phyloP scores from a whole-genome alignment of 768 basidiomycete species.

The Boletus rex-veris region DNA sequence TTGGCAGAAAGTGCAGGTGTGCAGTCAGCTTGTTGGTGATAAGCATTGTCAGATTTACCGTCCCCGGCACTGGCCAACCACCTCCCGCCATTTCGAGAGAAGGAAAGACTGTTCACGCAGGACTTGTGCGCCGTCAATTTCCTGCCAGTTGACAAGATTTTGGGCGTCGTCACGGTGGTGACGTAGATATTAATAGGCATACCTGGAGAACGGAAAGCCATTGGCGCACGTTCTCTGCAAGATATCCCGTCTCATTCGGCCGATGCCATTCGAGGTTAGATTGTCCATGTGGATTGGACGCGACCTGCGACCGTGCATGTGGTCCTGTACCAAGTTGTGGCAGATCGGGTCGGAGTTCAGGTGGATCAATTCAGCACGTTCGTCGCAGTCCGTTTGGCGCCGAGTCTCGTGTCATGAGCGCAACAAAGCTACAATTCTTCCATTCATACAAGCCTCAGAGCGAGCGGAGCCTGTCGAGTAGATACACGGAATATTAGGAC shows the following conservation, averaged over 20 bases:
- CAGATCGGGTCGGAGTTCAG: constrained; percentile 10
- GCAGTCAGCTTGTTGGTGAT: constrained; percentile 10
- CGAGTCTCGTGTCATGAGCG: too few species aligned
- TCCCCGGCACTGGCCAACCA: constrained; percentile 71
- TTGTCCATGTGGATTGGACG: constrained; percentile 20
- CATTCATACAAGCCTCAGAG: constrained; percentile 21
- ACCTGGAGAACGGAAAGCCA: constrained; percentile 37
- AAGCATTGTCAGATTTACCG: constrained; percentile 39
- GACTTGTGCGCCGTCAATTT: constrained; percentile 47
- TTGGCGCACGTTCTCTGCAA: constrained; percentile 19
- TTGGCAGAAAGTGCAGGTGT: constrained; percentile 24
- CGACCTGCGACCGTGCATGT: constrained; percentile 12
- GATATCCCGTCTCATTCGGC: constrained; percentile 15
- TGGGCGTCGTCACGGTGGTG: not conserved
- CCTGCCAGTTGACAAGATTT: constrained; percentile 20
- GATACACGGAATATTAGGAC: constrained; percentile 31
- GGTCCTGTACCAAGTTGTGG: not conserved
- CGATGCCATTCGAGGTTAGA: constrained; percentile 24
- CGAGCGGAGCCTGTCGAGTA: constrained; percentile 13
- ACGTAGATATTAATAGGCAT: constrained; percentile 4
- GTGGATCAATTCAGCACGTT: not conserved
- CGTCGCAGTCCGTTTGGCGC: not conserved
- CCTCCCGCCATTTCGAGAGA: constrained; percentile 57
- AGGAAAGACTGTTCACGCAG: constrained; percentile 62
- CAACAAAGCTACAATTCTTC: constrained; percentile 11